phyloP scores from a whole-genome alignment of 306 rosid genomes.

The Ceratonia siliqua region DNA sequence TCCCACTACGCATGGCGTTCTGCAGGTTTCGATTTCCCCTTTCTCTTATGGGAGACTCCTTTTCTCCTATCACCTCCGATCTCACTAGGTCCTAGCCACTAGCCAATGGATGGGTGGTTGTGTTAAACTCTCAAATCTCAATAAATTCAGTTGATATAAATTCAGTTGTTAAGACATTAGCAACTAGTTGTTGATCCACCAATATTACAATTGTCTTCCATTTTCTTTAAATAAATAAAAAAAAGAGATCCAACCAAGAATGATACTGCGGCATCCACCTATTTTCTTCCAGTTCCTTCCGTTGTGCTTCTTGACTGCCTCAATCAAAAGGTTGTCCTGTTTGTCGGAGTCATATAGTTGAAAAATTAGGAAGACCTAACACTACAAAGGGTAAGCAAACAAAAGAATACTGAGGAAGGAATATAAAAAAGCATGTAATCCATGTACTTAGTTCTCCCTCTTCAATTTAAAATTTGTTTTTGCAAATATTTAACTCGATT shows the following conservation, averaged over 20 bases:
- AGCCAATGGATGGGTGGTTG: background rate
- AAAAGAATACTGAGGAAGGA: background rate
- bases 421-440: background rate
- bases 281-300: slow-evolving; percentile 56
- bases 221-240: background rate
- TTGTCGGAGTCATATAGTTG: slow-evolving; percentile 23
- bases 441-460: background rate
- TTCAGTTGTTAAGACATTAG: background rate
- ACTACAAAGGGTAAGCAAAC: background rate
- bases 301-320: slow-evolving; percentile 48
- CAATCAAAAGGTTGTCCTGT: slow-evolving; percentile 58
- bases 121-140: background rate
- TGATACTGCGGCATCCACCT: slow-evolving; percentile 39
- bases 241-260: slow-evolving; percentile 1
- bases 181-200: background rate
- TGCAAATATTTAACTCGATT: background rate
- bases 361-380: slow-evolving; percentile 18
- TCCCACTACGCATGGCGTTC: no score
- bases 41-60: no score
- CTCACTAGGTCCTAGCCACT: background rate
- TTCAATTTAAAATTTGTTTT: background rate
- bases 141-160: slow-evolving; percentile 23
- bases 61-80: no score
- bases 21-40: no score
- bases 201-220: no score